Evolutionary conservation across 2,329 filamentous ascomycete genomes (phyloP), one percentile per base, ranked within the genome.

Genomic region (Ophiostoma tasmaniense): DNA sequence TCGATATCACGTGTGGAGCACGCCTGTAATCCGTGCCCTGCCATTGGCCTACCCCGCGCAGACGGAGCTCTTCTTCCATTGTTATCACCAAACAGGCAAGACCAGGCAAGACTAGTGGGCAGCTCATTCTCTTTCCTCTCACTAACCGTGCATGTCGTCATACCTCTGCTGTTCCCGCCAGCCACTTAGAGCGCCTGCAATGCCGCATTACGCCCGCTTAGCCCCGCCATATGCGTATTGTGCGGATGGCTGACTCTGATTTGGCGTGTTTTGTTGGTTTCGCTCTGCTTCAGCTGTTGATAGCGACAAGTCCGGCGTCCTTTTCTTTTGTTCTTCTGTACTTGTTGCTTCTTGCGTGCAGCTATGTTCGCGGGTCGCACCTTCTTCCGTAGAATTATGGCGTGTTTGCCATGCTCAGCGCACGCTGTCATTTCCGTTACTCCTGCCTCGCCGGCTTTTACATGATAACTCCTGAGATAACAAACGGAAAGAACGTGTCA

Each of bases 101-200:
- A 66, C 10, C 35, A 59, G 13, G n/a, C 10, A 20, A n/a, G 50
- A 66, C 10, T 25, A 59, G 14, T 3, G 25, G n/a, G 13, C 17
- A 33, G 59, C 28, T 62, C 59, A 35, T 62, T 45, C 37, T 55
- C n/a, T 25, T 1, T 11, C 50, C 62, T 45, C 39, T 25, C 30
- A 33, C 65, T 22, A 33, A 33, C 42, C 42, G n/a, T 4, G 1
- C 39, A 71, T 71, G 68, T 67, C 70, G 70, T 71, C 70, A 71
- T 69, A 68, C 33, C 45, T 42, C 8, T 22, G n/a, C 13, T 55
- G 35, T 22, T 39, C 45, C 61, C 66, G 52, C 66, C 61, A 59
- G 33, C 70, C 70, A 71, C 66, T 69, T 20, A 69, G 52, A 35
- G 4, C 35, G 62, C 68, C 37, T 50, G 55, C 39, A 69, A 69